Base-by-base conservation (phyloP, 192 early-diverging fungal genomes). In the Phlyctochytrium planicorne region DNA sequence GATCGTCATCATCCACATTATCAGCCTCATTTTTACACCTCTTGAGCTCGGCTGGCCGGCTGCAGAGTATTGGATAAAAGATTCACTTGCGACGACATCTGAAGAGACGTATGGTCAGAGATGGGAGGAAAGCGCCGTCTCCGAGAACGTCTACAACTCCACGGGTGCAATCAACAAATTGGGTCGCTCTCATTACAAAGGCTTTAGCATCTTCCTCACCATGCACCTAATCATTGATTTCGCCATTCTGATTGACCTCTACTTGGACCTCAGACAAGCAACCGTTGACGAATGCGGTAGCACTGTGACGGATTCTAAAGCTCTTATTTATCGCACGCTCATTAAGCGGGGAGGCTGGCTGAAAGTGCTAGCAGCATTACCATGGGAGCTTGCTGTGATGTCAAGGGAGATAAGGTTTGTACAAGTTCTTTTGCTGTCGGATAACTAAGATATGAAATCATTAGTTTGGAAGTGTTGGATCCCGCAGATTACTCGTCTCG, bases 401-500 rank as follows among this genome's bases (percentile, higher is more conserved):
- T 6, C 40, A 20, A 20, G 40, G 6, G 40, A 47, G 20, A 47
- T 20, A 47, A 20, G 40, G 20, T 47, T 47, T 47, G 40, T 47
- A 14, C 40, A 47, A 47, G 40, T 14, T 47, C 40, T 47, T 14
- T 20, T 20, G 20, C n/a, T 47, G 40, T 47, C 40, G 40, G 40
- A n/a, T n/a, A n/a, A n/a, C n/a, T 20, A 47, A 14, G 40, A 47
- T 6, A 6, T 20, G 10, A 47, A 47, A 20, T 47, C 10, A 47
- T 6, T 14, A 20, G 40, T 47, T 47, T 47, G 40, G 6, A 6
- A 20, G 40, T 47, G 40, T 20, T 47, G 40, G 40, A 47, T 47
- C 40, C 40, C 40, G 40, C 40, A 47, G 40, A 47, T 47, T n/a
- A n/a, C n/a, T n/a, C n/a, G n/a, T n/a, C n/a, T 14, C 40, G 40